Evolutionary conservation across 2,329 filamentous ascomycete genomes (phyloP), one percentile per base, ranked within the genome.

Genomic region (Colletotrichum limetticola): DNA sequence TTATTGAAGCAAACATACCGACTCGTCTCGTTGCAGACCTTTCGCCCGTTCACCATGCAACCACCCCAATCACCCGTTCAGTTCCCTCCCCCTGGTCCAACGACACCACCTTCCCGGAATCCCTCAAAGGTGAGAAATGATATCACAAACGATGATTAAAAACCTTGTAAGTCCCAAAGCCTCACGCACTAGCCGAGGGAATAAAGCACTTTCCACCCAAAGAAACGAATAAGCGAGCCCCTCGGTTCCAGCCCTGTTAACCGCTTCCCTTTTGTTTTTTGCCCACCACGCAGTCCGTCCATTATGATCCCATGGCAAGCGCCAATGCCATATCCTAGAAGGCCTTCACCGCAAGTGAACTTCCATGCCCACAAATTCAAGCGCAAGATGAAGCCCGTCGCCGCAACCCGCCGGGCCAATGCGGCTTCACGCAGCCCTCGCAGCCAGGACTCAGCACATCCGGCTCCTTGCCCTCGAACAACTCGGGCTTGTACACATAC

Each of bases 401-500:
- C 22, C 70, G 49, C 60, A 69, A 37, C 16, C 70, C 70, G 4
- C 68, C 70, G n/a, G 70, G 70, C 70, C 66, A 52, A 19, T 67
- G 62, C 68, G 68, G 65, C 68, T 72, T 63, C 7, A 74, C 71
- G 42, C 71, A 74, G 16, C 61, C 67, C 61, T 62, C 28, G 55
- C 74, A 75, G 5, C 60, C 72, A 5, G 68, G 74, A 26, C 72
- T 67, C n/a, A 64, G 30, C 28, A 75, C 69, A 16, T 75, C 74
- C 22, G 74, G 74, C 26, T 57, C 49, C 61, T 61, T 35, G 6
- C 66, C 73, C 3, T 28, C 72, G 59, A 75, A 75, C 12, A 75
- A 52, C 63, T 75, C 74, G 7, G 70, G 52, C 35, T 66, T 62
- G 66, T 69, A 75, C 57, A 75, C 62, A 55, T 74, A 74, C 64